Percentiles rank a stretch among this genome's conserved stretches.
These are phyloP conservation scores for Coccomyxa sp. DNA, from an alignment of 139 green algal species.

Conservation along the genomic window DNA sequence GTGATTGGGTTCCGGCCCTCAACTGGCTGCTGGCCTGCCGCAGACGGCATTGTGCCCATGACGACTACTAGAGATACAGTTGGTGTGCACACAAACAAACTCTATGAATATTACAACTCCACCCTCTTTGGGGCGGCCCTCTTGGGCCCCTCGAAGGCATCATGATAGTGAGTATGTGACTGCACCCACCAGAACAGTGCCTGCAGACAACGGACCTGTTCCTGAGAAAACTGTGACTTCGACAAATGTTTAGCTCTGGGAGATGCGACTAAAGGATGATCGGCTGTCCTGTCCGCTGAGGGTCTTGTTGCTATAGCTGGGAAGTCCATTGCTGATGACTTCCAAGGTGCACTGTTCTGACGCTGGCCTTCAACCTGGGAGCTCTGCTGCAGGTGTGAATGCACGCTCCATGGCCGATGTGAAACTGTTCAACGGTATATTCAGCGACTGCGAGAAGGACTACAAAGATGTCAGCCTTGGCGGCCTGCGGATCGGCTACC, in stretches of 20 bases:
- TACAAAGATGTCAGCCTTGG: background rate
- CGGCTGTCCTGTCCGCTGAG: no score
- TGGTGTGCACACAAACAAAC: background rate
- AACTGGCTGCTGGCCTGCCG: conserved; percentile 11
- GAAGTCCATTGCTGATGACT: no score
- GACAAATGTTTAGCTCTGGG: no score
- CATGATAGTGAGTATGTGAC: no score
- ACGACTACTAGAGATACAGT: conserved; percentile 14
- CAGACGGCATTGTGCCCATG: conserved; percentile 14
- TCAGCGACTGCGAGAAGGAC: background rate
- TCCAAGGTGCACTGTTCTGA: background rate
- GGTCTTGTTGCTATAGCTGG: no score
- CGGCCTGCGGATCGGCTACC: background rate
- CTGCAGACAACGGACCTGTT: background rate
- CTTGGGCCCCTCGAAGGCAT: no score
- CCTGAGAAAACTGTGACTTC: no score
- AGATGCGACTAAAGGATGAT: no score
- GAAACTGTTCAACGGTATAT: background rate
- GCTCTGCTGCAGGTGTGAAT: background rate
- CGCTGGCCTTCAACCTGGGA: background rate
- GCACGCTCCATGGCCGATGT: background rate
- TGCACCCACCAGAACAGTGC: background rate
- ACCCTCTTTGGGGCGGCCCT: no score
- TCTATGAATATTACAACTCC: background rate
- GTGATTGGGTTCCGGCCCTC: conserved; percentile 14